Conservation (phyloP, 129 eudicot species). For the Logfia minima region DNA sequence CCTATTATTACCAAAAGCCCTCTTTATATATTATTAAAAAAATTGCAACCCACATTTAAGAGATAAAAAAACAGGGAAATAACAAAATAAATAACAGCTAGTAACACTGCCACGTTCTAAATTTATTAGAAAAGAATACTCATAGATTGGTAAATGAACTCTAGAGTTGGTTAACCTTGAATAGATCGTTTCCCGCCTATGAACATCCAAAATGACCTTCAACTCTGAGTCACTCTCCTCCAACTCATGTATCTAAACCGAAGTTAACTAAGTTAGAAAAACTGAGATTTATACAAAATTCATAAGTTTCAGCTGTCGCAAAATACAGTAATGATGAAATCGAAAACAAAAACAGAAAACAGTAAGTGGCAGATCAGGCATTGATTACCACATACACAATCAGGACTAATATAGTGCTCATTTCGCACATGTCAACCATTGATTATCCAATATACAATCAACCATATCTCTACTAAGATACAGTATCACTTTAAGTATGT, state of each 20-base stretch:
- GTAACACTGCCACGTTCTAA: conserved; percentile 8
- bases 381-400: not conserved
- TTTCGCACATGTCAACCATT: not conserved
- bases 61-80: not conserved
- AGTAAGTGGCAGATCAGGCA: not conserved
- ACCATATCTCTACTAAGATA: not conserved
- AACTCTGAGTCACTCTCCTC: conserved; percentile 66
- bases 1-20: conserved; percentile 44
- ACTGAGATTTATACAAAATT: not conserved
- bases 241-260: conserved; percentile 67
- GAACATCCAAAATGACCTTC: conserved; percentile 73
- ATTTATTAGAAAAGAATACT: conserved; percentile 12
- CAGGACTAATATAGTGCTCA: not conserved
- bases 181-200: conserved; percentile 54
- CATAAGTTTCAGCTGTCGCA: not conserved
- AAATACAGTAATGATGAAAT: not conserved
- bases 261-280: conserved; percentile 23
- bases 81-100: not conserved
- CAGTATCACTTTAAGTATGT: not conserved
- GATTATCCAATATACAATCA: not conserved
- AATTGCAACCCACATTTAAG: not conserved
- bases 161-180: conserved; percentile 58
- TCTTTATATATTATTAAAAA: not conserved
- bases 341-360: not conserved
- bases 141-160: conserved; percentile 2